Conservation (phyloP, 495 filamentous ascomycete genomes). For the Rostrohypoxylon terebratum region DNA sequence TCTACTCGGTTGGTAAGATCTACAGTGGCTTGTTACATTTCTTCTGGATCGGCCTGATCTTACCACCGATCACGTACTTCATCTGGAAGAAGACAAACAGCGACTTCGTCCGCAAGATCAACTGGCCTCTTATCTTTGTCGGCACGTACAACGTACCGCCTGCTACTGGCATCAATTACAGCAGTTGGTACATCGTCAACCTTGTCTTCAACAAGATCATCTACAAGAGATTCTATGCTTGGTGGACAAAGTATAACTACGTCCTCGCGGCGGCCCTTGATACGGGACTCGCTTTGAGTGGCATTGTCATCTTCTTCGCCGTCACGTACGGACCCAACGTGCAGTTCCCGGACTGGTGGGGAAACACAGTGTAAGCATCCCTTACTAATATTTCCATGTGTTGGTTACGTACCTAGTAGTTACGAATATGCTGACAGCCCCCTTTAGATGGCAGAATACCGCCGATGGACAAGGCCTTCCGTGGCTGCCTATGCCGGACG, state of each 20-base stretch:
- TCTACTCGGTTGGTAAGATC: slow-evolving; percentile 46
- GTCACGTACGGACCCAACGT: slow-evolving; percentile 47
- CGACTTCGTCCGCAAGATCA: slow-evolving; percentile 54
- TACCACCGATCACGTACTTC: slow-evolving; percentile 47
- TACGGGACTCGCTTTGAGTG: slow-evolving; percentile 48
- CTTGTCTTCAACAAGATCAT: slow-evolving; percentile 60
- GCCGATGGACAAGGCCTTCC: slow-evolving; percentile 58
- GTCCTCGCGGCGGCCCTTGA: slow-evolving; percentile 48
- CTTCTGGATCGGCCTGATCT: slow-evolving; percentile 49
- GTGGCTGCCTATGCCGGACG: slow-evolving; percentile 55
- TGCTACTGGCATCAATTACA: slow-evolving; percentile 64
- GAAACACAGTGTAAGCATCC: slow-evolving; percentile 47
- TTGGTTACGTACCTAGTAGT: not conserved
- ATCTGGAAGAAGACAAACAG: slow-evolving; percentile 46
- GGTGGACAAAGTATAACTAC: slow-evolving; percentile 56
- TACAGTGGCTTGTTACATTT: slow-evolving; percentile 45
- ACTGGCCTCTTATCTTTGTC: slow-evolving; percentile 62
- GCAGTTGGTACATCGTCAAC: slow-evolving; percentile 62
- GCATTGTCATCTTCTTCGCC: slow-evolving; percentile 53
- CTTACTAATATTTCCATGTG: not conserved
- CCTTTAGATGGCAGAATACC: slow-evolving; percentile 58
- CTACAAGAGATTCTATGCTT: slow-evolving; percentile 54
- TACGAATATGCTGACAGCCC: slow-evolving; percentile 15
- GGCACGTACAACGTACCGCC: slow-evolving; percentile 56
- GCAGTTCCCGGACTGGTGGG: slow-evolving; percentile 50